phyloP scores from a whole-genome alignment of 2,329 filamentous ascomycete genomes.

The Talaromyces albobiverticillius region DNA sequence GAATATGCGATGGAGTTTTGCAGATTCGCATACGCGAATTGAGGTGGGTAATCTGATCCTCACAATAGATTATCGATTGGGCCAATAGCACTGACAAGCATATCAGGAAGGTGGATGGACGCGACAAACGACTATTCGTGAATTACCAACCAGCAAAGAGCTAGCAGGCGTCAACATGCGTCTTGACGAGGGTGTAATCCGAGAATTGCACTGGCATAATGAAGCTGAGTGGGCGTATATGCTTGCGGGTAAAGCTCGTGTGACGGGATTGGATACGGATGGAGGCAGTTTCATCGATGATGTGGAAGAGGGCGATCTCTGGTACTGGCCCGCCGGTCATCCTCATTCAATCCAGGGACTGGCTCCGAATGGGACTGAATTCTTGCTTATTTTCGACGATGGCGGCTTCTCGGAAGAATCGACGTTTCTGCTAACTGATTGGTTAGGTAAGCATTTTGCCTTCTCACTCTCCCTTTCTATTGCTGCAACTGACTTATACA shows the following conservation, averaged over 20 bases:
- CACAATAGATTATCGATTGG: background rate
- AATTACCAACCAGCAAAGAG: conserved; percentile 50
- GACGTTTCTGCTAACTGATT: conserved; percentile 71
- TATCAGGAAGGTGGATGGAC: conserved; percentile 71
- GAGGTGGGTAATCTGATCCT: conserved; percentile 48
- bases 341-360: conserved; percentile 73
- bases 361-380: conserved; percentile 60
- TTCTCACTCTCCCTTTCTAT: background rate
- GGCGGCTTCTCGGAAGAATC: conserved; percentile 61
- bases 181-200: conserved; percentile 68
- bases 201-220: conserved; percentile 78
- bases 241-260: conserved; percentile 66
- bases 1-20: conserved; percentile 72
- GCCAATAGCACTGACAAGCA: background rate
- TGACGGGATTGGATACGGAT: conserved; percentile 71
- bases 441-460: conserved; percentile 52
- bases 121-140: conserved; percentile 57
- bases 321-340: conserved; percentile 74
- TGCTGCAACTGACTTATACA: no score
- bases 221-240: conserved; percentile 73
- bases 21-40: conserved; percentile 62
- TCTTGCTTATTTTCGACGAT: conserved; percentile 60
- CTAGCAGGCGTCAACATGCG: conserved; percentile 77
- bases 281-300: conserved; percentile 74
- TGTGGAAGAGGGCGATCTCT: conserved; percentile 69